Percentiles rank a stretch among this genome's conserved stretches.
phyloP scores from a whole-genome alignment of 306 rosid genomes.

The Dalbergia cultrata region DNA sequence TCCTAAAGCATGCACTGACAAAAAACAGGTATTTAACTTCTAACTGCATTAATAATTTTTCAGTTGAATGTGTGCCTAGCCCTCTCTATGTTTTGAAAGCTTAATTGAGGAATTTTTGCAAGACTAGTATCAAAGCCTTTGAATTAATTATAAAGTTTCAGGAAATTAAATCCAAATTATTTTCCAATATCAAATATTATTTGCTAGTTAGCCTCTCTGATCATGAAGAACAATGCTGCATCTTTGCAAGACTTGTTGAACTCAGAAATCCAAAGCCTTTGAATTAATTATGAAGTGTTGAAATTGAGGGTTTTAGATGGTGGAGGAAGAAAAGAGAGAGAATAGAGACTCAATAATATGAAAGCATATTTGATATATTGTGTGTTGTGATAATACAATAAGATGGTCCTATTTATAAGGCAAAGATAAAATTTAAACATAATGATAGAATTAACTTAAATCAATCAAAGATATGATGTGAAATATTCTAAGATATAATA shows the following conservation, averaged over 20 bases:
- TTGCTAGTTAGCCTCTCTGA: background rate
- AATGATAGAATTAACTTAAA: too few relatives aligned
- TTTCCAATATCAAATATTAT: background rate
- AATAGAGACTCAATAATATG: too few relatives aligned
- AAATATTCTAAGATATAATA: too few relatives aligned
- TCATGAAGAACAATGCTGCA: background rate
- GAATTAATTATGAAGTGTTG: background rate
- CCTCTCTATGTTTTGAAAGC: background rate
- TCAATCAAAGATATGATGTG: too few relatives aligned
- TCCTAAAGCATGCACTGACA: background rate
- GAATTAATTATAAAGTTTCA: background rate
- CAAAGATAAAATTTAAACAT: too few relatives aligned
- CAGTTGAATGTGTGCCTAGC: background rate
- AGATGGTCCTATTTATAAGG: too few relatives aligned
- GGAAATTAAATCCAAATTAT: background rate
- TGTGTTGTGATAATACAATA: too few relatives aligned
- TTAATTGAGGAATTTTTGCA: background rate
- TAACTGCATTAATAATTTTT: background rate
- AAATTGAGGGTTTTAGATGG: too few relatives aligned
- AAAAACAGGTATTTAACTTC: background rate
- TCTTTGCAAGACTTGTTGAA: background rate
- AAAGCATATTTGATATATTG: too few relatives aligned
- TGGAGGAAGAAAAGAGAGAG: too few relatives aligned
- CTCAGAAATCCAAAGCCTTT: background rate
- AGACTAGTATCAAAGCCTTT: background rate